A percentile compares a stretch with the other conserved stretches of the same genome.
Conservation (phyloP, 2,329 filamentous ascomycete species). For the Apiospora pterosperma region DNA sequence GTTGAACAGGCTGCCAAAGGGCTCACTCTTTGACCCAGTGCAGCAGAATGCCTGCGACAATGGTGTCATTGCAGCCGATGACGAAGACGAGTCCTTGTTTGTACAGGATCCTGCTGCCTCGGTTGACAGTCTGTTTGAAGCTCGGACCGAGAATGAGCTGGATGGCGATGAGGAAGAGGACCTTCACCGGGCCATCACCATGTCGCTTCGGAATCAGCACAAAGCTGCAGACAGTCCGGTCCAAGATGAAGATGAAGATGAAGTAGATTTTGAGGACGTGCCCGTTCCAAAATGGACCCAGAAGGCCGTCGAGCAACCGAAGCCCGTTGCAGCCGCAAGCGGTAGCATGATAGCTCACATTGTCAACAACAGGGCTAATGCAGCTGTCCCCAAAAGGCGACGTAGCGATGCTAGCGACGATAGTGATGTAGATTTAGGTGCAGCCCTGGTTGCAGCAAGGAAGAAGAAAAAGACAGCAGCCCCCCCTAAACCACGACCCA, state of each 20-base stretch:
- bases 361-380: slow-evolving; percentile 70
- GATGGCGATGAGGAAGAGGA: slow-evolving; percentile 54
- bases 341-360: slow-evolving; percentile 68
- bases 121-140: slow-evolving; percentile 18
- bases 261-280: slow-evolving; percentile 48
- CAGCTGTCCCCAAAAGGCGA: slow-evolving; percentile 48
- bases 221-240: slow-evolving; percentile 9
- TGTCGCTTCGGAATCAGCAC: slow-evolving; percentile 73
- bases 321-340: slow-evolving; percentile 47
- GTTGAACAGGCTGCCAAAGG: slow-evolving; percentile 76
- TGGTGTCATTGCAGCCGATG: slow-evolving; percentile 24
- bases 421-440: slow-evolving; percentile 76
- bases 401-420: slow-evolving; percentile 60
- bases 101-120: slow-evolving; percentile 30
- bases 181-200: slow-evolving; percentile 74
- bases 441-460: slow-evolving; percentile 70
- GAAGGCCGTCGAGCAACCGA: slow-evolving; percentile 46
- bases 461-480: slow-evolving; percentile 46
- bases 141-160: slow-evolving; percentile 23
- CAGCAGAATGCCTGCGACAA: slow-evolving; percentile 7
- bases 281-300: slow-evolving; percentile 54
- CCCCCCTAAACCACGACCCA: slow-evolving; percentile 13
- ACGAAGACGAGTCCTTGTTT: slow-evolving; percentile 56
- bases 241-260: slow-evolving; percentile 34
- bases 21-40: slow-evolving; percentile 23